phyloP scores from a whole-genome alignment of 2,329 filamentous ascomycete species.

The Lachnellula hyalina region DNA sequence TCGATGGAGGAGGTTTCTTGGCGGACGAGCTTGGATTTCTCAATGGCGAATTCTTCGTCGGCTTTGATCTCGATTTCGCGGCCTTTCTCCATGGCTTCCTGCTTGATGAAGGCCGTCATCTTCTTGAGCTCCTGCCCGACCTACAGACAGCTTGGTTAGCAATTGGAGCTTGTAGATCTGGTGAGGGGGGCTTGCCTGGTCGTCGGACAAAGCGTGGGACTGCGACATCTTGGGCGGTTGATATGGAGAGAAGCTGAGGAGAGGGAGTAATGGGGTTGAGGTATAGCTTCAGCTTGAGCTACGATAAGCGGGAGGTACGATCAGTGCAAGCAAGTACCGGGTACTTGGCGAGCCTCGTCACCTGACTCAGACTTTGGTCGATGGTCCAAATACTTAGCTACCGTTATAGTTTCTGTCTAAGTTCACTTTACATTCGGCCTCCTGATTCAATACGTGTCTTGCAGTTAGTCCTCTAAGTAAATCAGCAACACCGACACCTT shows the following conservation, averaged over 20 bases:
- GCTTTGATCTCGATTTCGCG: conserved; percentile 97
- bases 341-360: conserved; percentile 12
- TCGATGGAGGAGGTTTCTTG: conserved; percentile 94
- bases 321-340: conserved; percentile 4
- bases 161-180: conserved; percentile 2
- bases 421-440: no score
- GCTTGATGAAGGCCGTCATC: conserved; percentile 99
- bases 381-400: neutral
- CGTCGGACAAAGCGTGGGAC: conserved; percentile 91
- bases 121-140: conserved; percentile 98
- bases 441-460: no score
- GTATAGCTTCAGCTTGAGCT: conserved; percentile 13
- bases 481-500: neutral
- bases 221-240: conserved; percentile 71
- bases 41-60: conserved; percentile 97
- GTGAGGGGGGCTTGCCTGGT: conserved; percentile 61
- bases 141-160: conserved; percentile 41
- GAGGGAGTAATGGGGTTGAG: conserved; percentile 13
- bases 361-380: conserved; percentile 6
- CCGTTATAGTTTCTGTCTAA: no score
- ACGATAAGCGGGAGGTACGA: conserved; percentile 22
- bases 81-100: conserved; percentile 95
- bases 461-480: neutral
- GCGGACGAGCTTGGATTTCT: conserved; percentile 97
- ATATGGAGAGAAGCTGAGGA: conserved; percentile 10